Evolutionary conservation across 495 filamentous ascomycete species (phyloP).

Genomic region (Aspergillus bertholletiae): DNA sequence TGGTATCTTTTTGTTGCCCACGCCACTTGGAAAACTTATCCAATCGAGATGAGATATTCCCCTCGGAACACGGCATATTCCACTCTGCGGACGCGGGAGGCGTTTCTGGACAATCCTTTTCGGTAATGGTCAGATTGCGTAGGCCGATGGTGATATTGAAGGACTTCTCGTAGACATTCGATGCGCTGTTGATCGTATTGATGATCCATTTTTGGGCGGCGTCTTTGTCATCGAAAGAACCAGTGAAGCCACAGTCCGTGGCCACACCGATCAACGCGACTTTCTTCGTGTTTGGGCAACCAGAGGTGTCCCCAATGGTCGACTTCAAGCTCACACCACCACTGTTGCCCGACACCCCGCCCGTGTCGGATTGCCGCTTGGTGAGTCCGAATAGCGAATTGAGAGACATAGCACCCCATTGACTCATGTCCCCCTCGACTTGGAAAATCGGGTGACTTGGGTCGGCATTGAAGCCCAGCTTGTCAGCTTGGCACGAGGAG

Average conservation of each 20-base stretch:
- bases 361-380: slow-evolving; percentile 51
- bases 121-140: slow-evolving; percentile 74
- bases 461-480: slow-evolving; percentile 66
- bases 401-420: slow-evolving; percentile 53
- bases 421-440: slow-evolving; percentile 33
- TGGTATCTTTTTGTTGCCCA: slow-evolving; percentile 64
- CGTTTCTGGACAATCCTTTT: slow-evolving; percentile 62
- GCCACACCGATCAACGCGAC: slow-evolving; percentile 91
- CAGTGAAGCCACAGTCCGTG: slow-evolving; percentile 85
- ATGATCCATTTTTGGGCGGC: slow-evolving; percentile 70
- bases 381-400: slow-evolving; percentile 52
- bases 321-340: slow-evolving; percentile 77
- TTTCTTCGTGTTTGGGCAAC: slow-evolving; percentile 83
- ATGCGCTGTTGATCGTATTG: slow-evolving; percentile 79
- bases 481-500: slow-evolving; percentile 59
- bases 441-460: slow-evolving; percentile 63
- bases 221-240: slow-evolving; percentile 59
- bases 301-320: slow-evolving; percentile 76
- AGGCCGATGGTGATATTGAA: slow-evolving; percentile 95
- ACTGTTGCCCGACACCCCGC: slow-evolving; percentile 62
- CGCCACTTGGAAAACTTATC: slow-evolving; percentile 90
- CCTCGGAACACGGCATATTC: slow-evolving; percentile 69
- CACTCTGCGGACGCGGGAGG: slow-evolving; percentile 64
- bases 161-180: slow-evolving; percentile 76
- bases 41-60: slow-evolving; percentile 72